Evolutionary conservation across 2,329 filamentous ascomycete species (phyloP).

Genomic region (Epichloe aotearoae): DNA sequence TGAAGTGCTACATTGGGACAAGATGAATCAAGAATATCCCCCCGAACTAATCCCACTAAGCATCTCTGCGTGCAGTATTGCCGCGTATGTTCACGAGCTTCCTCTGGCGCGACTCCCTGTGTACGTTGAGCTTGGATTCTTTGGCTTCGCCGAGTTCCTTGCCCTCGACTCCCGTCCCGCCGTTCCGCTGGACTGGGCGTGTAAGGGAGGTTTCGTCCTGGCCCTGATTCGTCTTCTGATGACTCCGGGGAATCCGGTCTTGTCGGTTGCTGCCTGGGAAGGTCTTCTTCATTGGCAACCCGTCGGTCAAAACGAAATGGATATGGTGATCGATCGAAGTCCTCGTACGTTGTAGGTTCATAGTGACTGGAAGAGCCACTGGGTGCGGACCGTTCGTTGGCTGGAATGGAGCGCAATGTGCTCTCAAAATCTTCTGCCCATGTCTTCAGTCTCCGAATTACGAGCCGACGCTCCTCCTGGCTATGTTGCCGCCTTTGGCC

Average conservation of each 20-base stretch:
- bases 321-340: constrained; percentile 10
- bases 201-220: too few relatives aligned
- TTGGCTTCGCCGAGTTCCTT: constrained; percentile 8
- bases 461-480: background rate
- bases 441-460: background rate
- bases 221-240: too few relatives aligned
- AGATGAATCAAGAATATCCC: constrained; percentile 16
- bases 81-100: background rate
- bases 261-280: too few relatives aligned
- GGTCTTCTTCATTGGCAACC: too few relatives aligned
- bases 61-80: constrained; percentile 27
- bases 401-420: constrained; percentile 11
- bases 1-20: constrained; percentile 28
- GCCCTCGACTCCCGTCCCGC: background rate
- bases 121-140: constrained; percentile 4
- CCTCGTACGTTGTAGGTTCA: constrained; percentile 10
- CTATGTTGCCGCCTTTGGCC: background rate
- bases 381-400: constrained; percentile 7
- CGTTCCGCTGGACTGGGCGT: background rate
- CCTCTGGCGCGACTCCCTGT: background rate
- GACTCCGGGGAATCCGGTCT: too few relatives aligned
- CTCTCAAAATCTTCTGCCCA: constrained; percentile 15
- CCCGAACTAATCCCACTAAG: constrained; percentile 22
- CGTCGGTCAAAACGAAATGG: background rate
- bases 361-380: background rate